phyloP scores from a whole-genome alignment of 2,329 filamentous ascomycete genomes.

The Aspergillus alliaceus region DNA sequence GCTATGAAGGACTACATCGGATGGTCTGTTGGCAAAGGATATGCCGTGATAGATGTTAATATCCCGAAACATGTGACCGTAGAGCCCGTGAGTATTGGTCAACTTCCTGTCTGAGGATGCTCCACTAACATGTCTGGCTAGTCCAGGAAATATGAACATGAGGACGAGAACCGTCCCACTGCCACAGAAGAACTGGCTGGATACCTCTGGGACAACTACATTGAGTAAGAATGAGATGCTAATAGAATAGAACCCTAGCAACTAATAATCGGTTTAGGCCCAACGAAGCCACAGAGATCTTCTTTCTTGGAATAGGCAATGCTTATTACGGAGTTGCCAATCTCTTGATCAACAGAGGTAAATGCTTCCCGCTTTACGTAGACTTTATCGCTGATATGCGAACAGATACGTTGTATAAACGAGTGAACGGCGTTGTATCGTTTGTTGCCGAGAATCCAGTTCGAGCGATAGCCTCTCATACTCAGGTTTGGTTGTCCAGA shows the following conservation, averaged over 20 bases:
- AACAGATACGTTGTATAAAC: constrained; percentile 60
- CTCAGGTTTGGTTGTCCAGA: constrained; percentile 63
- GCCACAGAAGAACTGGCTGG: constrained; percentile 69
- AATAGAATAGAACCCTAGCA: no score
- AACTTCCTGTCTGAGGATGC: not conserved
- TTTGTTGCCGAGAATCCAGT: constrained; percentile 76
- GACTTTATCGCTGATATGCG: not conserved
- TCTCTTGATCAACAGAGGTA: constrained; percentile 75
- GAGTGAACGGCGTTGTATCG: constrained; percentile 71
- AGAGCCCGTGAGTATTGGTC: constrained; percentile 53
- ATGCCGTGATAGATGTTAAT: constrained; percentile 88
- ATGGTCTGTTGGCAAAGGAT: constrained; percentile 75
- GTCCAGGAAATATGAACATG: constrained; percentile 45
- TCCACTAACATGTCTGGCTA: constrained; percentile 22
- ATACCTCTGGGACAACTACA: constrained; percentile 97
- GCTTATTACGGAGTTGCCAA: constrained; percentile 82
- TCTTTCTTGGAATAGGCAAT: constrained; percentile 86
- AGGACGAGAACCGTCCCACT: constrained; percentile 52
- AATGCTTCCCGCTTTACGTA: constrained; percentile 6
- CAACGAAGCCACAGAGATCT: constrained; percentile 67
- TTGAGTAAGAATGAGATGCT: constrained; percentile 58
- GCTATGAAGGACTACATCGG: constrained; percentile 76
- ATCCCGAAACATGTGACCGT: constrained; percentile 75
- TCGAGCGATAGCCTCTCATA: constrained; percentile 75
- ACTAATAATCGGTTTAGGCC: constrained; percentile 46